A percentile compares a stretch with the other conserved stretches of the same genome.
Conservation (phyloP, 2,329 filamentous ascomycete genomes). For the Fusarium succisae region DNA sequence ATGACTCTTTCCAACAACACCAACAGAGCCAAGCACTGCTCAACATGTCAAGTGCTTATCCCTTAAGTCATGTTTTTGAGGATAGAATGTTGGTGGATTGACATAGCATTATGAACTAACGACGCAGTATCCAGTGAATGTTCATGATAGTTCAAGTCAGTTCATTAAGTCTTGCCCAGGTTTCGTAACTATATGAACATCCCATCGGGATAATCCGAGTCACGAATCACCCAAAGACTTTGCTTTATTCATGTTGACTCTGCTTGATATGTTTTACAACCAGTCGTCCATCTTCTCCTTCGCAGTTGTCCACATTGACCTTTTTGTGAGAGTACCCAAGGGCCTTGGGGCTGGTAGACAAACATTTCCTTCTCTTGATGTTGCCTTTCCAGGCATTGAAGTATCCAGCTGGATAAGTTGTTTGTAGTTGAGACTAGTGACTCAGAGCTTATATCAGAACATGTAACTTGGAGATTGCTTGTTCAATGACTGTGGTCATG, state of each 20-base stretch:
- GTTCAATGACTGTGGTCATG: not conserved
- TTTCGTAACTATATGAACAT: not conserved
- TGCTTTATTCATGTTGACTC: accelerated
- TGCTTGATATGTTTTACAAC: accelerated
- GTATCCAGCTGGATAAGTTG: not conserved
- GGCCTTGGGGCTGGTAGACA: not conserved
- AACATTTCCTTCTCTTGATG: not conserved
- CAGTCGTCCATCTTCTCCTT: not conserved
- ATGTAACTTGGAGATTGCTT: not conserved
- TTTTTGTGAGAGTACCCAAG: not conserved
- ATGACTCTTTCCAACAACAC: no score
- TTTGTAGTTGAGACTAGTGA: not conserved
- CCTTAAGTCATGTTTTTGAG: accelerated
- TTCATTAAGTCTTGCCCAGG: not conserved
- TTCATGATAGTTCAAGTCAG: not conserved
- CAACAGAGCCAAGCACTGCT: not conserved
- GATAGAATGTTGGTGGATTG: not conserved
- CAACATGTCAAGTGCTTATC: not conserved
- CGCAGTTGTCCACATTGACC: not conserved
- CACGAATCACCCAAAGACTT: not conserved
- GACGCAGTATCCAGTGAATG: not conserved
- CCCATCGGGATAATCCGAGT: not conserved
- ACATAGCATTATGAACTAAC: not conserved
- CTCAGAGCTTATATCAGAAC: not conserved
- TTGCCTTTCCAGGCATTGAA: not conserved